phyloP scores from a whole-genome alignment of 208 protist genomes.

The Dictyostelium gargantuum region DNA sequence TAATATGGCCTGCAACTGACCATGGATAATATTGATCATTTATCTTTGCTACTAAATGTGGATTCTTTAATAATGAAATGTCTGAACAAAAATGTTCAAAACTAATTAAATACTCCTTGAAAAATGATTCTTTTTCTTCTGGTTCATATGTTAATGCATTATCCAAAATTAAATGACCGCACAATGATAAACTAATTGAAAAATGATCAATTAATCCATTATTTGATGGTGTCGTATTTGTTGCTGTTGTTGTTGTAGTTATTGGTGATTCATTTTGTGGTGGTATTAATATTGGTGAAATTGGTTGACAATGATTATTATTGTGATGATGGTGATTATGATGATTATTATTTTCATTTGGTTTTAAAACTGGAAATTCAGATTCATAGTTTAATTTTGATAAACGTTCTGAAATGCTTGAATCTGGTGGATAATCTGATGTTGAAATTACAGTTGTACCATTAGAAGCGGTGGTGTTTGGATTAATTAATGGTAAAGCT shows the following conservation, averaged over 20 bases:
- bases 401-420: neutral
- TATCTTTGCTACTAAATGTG: constrained; percentile 63
- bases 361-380: neutral
- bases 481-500: neutral
- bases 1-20: constrained; percentile 54
- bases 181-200: constrained; percentile 21
- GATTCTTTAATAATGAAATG: constrained; percentile 49
- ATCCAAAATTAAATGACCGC: constrained; percentile 55
- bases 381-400: constrained; percentile 26
- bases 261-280: neutral
- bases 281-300: too few relatives aligned
- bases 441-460: neutral
- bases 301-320: neutral
- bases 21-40: constrained; percentile 49
- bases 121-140: constrained; percentile 48
- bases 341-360: neutral
- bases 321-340: neutral
- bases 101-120: constrained; percentile 58
- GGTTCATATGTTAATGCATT: constrained; percentile 11
- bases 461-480: too few relatives aligned
- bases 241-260: neutral
- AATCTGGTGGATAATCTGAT: neutral
- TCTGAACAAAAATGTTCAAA: constrained; percentile 60
- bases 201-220: neutral
- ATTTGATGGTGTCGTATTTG: too few relatives aligned